Evolutionary conservation across 192 early-diverging fungal genomes (phyloP), one percentile per base, ranked within the genome.

Genomic region (Coemansia sp.): DNA sequence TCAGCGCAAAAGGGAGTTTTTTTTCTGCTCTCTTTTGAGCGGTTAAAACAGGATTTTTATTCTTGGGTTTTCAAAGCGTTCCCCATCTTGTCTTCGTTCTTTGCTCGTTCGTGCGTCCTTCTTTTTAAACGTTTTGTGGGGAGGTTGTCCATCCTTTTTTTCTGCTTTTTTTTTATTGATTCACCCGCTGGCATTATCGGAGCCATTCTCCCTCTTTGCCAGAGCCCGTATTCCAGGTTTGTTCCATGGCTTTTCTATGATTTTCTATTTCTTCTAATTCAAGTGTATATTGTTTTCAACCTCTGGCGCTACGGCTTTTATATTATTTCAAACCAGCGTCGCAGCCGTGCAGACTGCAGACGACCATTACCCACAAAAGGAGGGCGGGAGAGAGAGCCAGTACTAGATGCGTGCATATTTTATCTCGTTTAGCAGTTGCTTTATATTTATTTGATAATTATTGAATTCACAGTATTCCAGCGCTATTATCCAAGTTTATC

Each of bases 41-140:
- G 18, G 61, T 50, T 62, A 48, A 62, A 62, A 49, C 49, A 34
- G 25, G 51, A 7, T 50, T 18, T n/a, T 5, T 62, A 45, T 62
- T 50, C 18, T 31, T 30, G 28, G 10, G 31, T 28, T 50, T 4
- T 52, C 51, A 52, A 36, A 36, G 34, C 25, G 16, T 25, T 59
- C 33, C 32, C 48, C 51, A 50, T 64, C 40, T 64, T 40, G 2
- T 56, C 32, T 56, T 64, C 4, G 38, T 45, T 45, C 42, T 45
- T 45, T 45, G 42, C 17, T 56, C 18, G 49, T 48, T 56, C 34
- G 36, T 56, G 31, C 42, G 17, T 25, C 11, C 36, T 29, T 20
- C 52, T 36, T n/a, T 22, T 63, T 63, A 28, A 36, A 36, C 16
- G 16, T 45, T 45, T 45, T 45, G 12, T 45, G 42, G 8, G 42